A percentile compares a stretch with the other conserved stretches of the same genome.
phyloP scores from a whole-genome alignment of 306 rosid species.

The Elaeagnus macrophylla region DNA sequence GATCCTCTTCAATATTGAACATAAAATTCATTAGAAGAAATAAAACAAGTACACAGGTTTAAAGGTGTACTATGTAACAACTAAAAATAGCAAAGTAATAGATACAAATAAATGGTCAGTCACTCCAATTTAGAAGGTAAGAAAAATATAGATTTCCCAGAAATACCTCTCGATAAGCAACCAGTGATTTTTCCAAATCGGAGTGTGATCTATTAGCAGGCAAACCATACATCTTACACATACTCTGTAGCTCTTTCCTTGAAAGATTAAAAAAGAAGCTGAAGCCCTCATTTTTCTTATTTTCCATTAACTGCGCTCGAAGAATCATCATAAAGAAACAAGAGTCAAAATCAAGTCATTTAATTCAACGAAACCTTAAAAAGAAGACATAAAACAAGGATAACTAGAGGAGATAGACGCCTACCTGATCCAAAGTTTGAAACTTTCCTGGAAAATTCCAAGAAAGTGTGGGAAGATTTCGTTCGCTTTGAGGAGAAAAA shows the following conservation, averaged over 20 bases:
- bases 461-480: constrained; percentile 14
- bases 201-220: constrained; percentile 30
- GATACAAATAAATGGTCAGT: neutral
- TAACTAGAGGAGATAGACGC: neutral
- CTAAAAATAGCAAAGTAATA: too few species aligned
- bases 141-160: neutral
- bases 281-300: constrained; percentile 18
- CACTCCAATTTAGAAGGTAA: neutral
- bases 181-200: constrained; percentile 20
- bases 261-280: constrained; percentile 19
- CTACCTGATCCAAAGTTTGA: constrained; percentile 17
- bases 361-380: neutral
- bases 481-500: neutral
- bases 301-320: constrained; percentile 25
- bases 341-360: neutral
- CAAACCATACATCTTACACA: constrained; percentile 29
- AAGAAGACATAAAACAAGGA: neutral
- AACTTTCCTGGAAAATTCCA: constrained; percentile 1
- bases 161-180: constrained; percentile 22
- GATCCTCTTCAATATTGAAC: neutral
- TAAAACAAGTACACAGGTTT: neutral
- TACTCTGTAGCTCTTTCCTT: constrained; percentile 30
- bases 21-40: too few species aligned
- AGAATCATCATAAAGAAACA: constrained; percentile 1
- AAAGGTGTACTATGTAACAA: too few species aligned